phyloP scores from a whole-genome alignment of 2,329 filamentous ascomycete genomes.

The Trichoderma hamatum region DNA sequence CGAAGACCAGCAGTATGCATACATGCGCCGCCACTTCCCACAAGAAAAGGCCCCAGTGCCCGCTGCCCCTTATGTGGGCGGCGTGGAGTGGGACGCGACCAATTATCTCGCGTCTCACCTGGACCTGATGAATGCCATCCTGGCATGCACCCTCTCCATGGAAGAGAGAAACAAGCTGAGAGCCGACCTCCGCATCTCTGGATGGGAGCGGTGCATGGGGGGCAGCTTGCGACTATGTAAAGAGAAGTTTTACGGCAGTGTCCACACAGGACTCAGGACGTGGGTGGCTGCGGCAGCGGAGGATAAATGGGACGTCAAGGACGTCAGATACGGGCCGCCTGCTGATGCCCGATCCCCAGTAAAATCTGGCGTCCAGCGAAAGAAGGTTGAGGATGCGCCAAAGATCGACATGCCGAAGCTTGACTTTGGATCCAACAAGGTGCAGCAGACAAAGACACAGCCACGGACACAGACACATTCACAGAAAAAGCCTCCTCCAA shows the following conservation, averaged over 20 bases:
- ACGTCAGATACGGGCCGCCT: slow-evolving; percentile 74
- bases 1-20: slow-evolving; percentile 53
- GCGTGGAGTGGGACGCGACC: slow-evolving; percentile 98
- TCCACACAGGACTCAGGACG: slow-evolving; percentile 84
- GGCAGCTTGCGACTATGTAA: slow-evolving; percentile 87
- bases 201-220: slow-evolving; percentile 90
- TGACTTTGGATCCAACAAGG: slow-evolving; percentile 50
- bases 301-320: slow-evolving; percentile 83
- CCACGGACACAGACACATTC: background rate
- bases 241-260: slow-evolving; percentile 92
- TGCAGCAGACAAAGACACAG: background rate
- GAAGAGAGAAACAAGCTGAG: slow-evolving; percentile 77
- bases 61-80: slow-evolving; percentile 92
- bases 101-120: slow-evolving; percentile 93
- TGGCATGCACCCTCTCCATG: slow-evolving; percentile 74
- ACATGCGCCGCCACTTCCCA: slow-evolving; percentile 76
- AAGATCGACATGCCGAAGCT: slow-evolving; percentile 64
- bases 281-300: slow-evolving; percentile 88
- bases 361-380: slow-evolving; percentile 44
- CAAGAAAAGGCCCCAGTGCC: slow-evolving; percentile 85
- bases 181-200: slow-evolving; percentile 76
- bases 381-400: slow-evolving; percentile 59
- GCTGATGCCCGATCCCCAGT: slow-evolving; percentile 38
- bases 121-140: slow-evolving; percentile 86
- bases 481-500: slow-evolving; percentile 34